Percentiles rank a stretch among this genome's conserved stretches.
Evolutionary conservation across 2,329 filamentous ascomycete species (phyloP).

Genomic region (Blastomyces gilchristii): DNA sequence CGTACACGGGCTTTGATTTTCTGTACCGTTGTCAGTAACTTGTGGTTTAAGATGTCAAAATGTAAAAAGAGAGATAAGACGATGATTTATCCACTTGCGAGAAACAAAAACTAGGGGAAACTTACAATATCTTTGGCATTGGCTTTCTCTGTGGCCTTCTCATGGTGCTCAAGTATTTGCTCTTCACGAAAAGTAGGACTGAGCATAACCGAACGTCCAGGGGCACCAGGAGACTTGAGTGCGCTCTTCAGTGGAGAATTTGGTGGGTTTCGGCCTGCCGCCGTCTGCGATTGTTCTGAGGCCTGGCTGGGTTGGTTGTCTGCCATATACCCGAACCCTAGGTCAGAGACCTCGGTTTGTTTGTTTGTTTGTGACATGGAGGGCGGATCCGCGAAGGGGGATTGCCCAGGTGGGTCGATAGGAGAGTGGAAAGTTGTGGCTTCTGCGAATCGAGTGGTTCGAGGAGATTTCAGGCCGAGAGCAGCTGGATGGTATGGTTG

Average conservation of each 20-base stretch:
- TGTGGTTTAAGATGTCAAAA: neutral
- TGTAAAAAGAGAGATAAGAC: neutral
- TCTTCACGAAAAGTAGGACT: slow-evolving; percentile 91
- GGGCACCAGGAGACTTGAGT: slow-evolving; percentile 75
- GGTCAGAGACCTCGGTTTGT: slow-evolving; percentile 63
- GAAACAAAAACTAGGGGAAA: slow-evolving; percentile 16
- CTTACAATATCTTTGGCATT: slow-evolving; percentile 81
- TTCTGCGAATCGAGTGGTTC: slow-evolving; percentile 54
- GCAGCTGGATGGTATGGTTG: slow-evolving; percentile 19
- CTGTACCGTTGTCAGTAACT: slow-evolving; percentile 45
- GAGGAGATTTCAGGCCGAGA: slow-evolving; percentile 41
- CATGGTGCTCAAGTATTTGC: slow-evolving; percentile 73
- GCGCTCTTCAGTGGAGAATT: slow-evolving; percentile 80
- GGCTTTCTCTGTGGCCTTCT: slow-evolving; percentile 69
- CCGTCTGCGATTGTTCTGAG: slow-evolving; percentile 40
- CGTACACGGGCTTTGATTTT: slow-evolving; percentile 87
- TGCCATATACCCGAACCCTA: slow-evolving; percentile 85
- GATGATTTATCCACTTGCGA: neutral
- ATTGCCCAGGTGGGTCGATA: slow-evolving; percentile 38
- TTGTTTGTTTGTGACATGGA: slow-evolving; percentile 39
- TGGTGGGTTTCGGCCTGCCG: slow-evolving; percentile 48
- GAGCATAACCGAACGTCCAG: slow-evolving; percentile 63
- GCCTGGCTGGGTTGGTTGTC: slow-evolving; percentile 42
- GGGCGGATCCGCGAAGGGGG: slow-evolving; percentile 45
- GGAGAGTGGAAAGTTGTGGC: slow-evolving; percentile 55